A percentile compares a stretch with the other conserved stretches of the same genome.
Conservation (phyloP, 768 basidiomycete species). For the Exidia glandulosa region DNA sequence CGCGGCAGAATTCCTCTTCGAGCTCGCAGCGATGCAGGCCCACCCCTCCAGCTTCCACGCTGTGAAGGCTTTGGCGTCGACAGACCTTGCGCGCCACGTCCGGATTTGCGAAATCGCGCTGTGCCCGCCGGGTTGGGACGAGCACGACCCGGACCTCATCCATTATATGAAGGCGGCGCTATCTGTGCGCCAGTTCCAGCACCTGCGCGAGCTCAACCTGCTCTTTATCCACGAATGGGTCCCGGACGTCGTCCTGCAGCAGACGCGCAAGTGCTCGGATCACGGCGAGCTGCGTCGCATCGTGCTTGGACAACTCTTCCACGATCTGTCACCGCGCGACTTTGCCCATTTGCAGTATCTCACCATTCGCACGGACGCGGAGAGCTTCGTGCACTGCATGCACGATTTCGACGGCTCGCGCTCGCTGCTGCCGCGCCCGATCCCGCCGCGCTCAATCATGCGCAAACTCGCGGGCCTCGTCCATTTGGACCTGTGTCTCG, state of each 20-base stretch:
- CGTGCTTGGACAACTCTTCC: neutral
- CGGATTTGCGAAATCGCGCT: neutral
- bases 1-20: neutral
- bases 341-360: neutral
- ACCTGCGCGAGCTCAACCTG: neutral
- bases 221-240: neutral
- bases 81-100: neutral
- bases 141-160: neutral
- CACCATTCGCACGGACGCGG: neutral
- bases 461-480: neutral
- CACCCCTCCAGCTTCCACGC: neutral
- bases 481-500: neutral
- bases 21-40: neutral
- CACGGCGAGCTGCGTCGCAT: neutral
- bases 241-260: neutral
- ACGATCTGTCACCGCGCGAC: neutral
- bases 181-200: neutral
- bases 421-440: neutral
- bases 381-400: neutral
- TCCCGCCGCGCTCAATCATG: neutral
- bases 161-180: neutral
- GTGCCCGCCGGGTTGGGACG: neutral
- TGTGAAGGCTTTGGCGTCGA: neutral
- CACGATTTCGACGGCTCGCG: neutral
- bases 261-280: neutral